Evolutionary conservation across 139 green algal genomes (phyloP), one percentile per base, ranked within the genome.

Genomic region (Gonium pectorale): DNA sequence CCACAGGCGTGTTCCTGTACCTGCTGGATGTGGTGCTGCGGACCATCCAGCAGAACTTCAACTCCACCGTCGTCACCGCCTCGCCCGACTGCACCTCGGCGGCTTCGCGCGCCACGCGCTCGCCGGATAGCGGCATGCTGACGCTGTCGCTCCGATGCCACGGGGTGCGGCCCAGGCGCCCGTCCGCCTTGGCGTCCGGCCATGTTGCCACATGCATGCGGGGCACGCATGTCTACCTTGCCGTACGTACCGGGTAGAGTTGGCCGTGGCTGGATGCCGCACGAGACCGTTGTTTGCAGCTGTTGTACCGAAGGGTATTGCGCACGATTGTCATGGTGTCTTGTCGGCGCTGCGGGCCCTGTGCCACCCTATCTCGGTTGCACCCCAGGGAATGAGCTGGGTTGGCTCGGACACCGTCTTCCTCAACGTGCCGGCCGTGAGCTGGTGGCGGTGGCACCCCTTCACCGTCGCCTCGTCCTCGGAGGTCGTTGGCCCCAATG

Each of bases 361-460:
- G 24, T 33, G 6, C n/a, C 22, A 1, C 22, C 44, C 21, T 52
- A 19, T 5, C 44, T 44, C 7, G n/a, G 59, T 5, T n/a, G n/a
- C n/a, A n/a, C 72, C 33, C 27, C 77, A 83, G 77, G 59, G 62
- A n/a, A 22, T 83, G 38, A 27, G 17, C 60, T 83, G 60, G 60
- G 31, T 51, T 2, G 77, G 77, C 31, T 5, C 7, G 0, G 77
- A 73, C 77, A 83, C 40, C 21, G 43, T 83, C 2, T 83, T 73
- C 43, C 60, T 83, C 43, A 73, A 83, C 41, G 62, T 59, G 13
- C 77, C 77, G 8, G 43, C 62, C 60, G 22, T 83, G n/a, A 74
- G 43, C 60, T 83, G 77, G 77, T 74, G 60, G 77, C 77, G 73
- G 77, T 83, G 77, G 77, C 77, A 83, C 77, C 77, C 77, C 59